Evolutionary conservation across 1,284 basidiomycete genomes (phyloP), one percentile per base, ranked within the genome.

Genomic region (Sanghuangporus baumii): DNA sequence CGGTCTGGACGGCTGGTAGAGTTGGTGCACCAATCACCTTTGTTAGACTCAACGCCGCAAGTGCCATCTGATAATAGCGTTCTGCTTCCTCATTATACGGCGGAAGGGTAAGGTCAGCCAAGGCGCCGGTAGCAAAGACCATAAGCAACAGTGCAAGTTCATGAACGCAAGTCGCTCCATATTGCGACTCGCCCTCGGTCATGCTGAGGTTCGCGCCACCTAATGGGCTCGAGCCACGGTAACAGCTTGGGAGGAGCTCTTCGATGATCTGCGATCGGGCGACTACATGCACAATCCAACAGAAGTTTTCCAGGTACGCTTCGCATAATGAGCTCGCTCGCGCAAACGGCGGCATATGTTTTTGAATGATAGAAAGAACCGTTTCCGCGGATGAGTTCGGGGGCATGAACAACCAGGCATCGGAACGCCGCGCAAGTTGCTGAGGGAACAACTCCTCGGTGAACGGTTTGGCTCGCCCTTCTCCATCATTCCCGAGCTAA

Each of bases 211-310:
- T 50, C 38, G 59, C 51, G 6, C 14, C 41, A 36, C 51, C 59
- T 14, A 38, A 18, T 1, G 51, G 40, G 20, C 52, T 40, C 8
- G 51, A 43, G 38, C 54, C 31, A 5, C 59, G 36, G 43, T 61
- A 65, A 43, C 46, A 58, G 12, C 38, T 57, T 34, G 63, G 63
- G 18, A 88, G 68, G 73, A 86, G 81, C 56, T 87, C 85, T 34
- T 81, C 77, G 20, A 79, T 68, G 20, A 86, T 73, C 69, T 88
- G 83, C 0, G 73, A 72, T 26, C 74, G 74, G 23, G 79, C 76
- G 3, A 85, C 77, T 16, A 78, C 77, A 31, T 78, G 79, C 68
- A 83, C 86, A 12, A 87, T 63, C 87, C 86, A 88, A 0, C 75
- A 75, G 2, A 81, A 81, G 57, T 85, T 80, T n/a, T 78, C 74